phyloP scores from a whole-genome alignment of 116 monocot genomes.

The Iris pallida region DNA sequence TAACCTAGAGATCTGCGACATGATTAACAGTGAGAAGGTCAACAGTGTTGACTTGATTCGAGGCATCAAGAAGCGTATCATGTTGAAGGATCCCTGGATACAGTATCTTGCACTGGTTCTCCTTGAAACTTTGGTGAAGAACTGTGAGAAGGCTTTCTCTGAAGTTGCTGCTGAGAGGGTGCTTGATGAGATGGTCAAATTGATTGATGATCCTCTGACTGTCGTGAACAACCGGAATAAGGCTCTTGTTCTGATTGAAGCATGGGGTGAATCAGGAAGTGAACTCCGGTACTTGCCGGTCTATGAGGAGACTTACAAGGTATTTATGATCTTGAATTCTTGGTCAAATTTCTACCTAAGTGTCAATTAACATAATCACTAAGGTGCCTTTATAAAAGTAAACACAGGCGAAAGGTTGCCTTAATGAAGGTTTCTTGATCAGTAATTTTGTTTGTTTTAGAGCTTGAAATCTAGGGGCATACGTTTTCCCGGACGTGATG shows the following conservation, averaged over 20 bases:
- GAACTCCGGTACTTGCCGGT: constrained; percentile 80
- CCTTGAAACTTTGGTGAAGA: constrained; percentile 78
- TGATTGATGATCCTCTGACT: constrained; percentile 86
- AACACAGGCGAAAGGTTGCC: neutral
- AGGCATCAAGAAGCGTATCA: constrained; percentile 70
- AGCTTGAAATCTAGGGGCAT: constrained; percentile 87
- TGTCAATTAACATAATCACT: too few relatives aligned
- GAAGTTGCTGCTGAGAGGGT: constrained; percentile 85
- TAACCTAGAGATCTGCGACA: constrained; percentile 82
- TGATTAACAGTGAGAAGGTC: constrained; percentile 60
- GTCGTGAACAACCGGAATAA: constrained; percentile 70
- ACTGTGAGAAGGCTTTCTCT: constrained; percentile 83
- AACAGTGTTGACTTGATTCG: constrained; percentile 73
- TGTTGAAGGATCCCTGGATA: constrained; percentile 49
- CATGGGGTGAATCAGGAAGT: constrained; percentile 80
- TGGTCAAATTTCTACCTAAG: too few relatives aligned
- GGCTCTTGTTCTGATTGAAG: constrained; percentile 70
- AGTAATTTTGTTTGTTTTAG: constrained; percentile 20
- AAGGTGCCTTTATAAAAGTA: too few relatives aligned
- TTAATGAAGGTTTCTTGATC: neutral
- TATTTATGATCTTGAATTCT: constrained; percentile 10
- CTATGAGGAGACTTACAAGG: constrained; percentile 93
- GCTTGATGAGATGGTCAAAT: constrained; percentile 82
- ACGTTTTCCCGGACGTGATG: constrained; percentile 72
- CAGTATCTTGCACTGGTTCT: constrained; percentile 72